Evolutionary conservation across 2,329 filamentous ascomycete genomes (phyloP).

Genomic region (Colletotrichum camelliae): DNA sequence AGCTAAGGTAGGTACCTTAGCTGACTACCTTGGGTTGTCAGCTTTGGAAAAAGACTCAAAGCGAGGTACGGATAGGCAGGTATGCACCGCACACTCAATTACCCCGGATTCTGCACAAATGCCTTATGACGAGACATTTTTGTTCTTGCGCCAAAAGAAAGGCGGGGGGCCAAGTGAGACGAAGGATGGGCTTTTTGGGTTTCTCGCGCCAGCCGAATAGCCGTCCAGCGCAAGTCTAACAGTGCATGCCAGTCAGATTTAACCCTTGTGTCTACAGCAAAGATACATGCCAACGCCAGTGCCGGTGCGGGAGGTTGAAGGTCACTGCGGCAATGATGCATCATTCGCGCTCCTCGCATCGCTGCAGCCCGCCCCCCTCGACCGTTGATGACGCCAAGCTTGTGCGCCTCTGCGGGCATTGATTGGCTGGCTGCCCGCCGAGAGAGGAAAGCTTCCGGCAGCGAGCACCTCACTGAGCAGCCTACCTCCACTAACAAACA

Average conservation of each 20-base stretch:
- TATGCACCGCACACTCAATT: not conserved
- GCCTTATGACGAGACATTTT: constrained; percentile 6
- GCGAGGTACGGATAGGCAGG: not conserved
- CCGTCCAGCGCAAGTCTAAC: constrained; percentile 25
- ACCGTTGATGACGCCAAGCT: constrained; percentile 20
- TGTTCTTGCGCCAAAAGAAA: not conserved
- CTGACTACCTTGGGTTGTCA: not conserved
- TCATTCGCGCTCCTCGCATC: not conserved
- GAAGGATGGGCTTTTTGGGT: constrained; percentile 36
- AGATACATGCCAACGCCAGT: not conserved
- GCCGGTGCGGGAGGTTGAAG: constrained; percentile 6
- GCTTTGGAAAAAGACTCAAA: not conserved
- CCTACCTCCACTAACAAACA: not conserved
- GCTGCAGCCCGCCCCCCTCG: not conserved
- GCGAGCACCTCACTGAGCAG: not conserved
- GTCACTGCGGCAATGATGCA: constrained; percentile 19
- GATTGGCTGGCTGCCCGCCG: constrained; percentile 1
- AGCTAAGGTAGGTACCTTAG: not conserved
- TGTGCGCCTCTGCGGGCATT: not conserved
- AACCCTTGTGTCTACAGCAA: not conserved
- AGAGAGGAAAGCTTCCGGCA: constrained; percentile 9
- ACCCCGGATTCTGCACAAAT: constrained; percentile 16
- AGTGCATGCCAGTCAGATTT: constrained; percentile 22
- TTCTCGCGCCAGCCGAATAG: constrained; percentile 39
- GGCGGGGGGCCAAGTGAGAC: constrained; percentile 32